Conservation (phyloP, 441 rosid genomes). For the Brassica hybrid region DNA sequence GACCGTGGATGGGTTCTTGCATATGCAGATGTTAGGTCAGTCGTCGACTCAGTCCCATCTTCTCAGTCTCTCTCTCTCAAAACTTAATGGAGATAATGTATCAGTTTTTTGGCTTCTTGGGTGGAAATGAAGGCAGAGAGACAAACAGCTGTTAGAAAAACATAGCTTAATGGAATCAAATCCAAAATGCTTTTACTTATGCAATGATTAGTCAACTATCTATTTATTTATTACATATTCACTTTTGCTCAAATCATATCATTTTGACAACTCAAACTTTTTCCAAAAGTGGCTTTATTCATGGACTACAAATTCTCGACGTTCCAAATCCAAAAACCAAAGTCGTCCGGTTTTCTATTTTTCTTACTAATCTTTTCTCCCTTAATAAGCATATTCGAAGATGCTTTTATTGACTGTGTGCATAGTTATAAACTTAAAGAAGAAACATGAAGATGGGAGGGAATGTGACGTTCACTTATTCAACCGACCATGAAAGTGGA, state of each 20-base stretch:
- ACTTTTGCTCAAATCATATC: conserved; percentile 33
- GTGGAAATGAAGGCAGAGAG: conserved; percentile 16
- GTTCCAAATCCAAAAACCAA: conserved; percentile 12
- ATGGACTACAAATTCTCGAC: conserved; percentile 25
- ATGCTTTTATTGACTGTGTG: conserved; percentile 3
- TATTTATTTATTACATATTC: conserved; percentile 20
- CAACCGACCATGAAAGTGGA: conserved; percentile 33
- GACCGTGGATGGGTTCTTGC: conserved; percentile 98
- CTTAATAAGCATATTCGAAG: background rate
- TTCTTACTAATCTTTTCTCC: background rate
- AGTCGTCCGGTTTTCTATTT: background rate
- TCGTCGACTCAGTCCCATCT: conserved; percentile 31
- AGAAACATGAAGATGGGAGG: background rate
- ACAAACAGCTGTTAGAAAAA: background rate
- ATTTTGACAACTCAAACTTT: conserved; percentile 28
- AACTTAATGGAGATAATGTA: background rate
- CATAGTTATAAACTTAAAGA: conserved; percentile 6
- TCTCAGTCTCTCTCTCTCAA: conserved; percentile 13
- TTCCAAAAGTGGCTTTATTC: conserved; percentile 32
- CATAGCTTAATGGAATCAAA: conserved; percentile 23
- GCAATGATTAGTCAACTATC: conserved; percentile 40
- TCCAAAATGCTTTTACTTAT: conserved; percentile 24
- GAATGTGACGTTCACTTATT: conserved; percentile 28
- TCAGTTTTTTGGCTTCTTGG: conserved; percentile 12
- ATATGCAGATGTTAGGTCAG: conserved; percentile 93